Evolutionary conservation across 768 basidiomycete species (phyloP).

Genomic region (Royoungia palumana): DNA sequence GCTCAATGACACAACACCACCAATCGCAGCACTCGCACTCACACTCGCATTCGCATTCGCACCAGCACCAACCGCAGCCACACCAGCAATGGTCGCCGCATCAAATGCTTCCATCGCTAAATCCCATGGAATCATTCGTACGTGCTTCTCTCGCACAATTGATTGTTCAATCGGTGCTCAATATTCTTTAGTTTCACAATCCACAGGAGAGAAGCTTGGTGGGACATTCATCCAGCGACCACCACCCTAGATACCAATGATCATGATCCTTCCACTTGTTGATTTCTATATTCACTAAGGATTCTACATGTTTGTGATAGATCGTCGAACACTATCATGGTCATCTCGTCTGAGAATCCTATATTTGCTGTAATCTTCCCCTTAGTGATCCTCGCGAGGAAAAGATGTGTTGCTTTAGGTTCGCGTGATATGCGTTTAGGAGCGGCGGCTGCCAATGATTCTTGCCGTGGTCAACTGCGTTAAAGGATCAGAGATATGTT

Average conservation of each 20-base stretch:
- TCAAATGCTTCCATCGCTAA: slow-evolving; percentile 41
- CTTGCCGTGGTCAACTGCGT: slow-evolving; percentile 31
- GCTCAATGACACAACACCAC: slow-evolving; percentile 48
- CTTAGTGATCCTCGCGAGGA: slow-evolving; percentile 38
- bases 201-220: slow-evolving; percentile 48
- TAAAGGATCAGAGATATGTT: slow-evolving; percentile 31
- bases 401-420: slow-evolving; percentile 36
- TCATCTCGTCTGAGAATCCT: slow-evolving; percentile 42
- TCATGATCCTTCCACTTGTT: slow-evolving; percentile 29
- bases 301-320: slow-evolving; percentile 44
- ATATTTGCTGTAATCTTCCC: slow-evolving; percentile 40
- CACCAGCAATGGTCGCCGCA: slow-evolving; percentile 50
- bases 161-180: slow-evolving; percentile 9
- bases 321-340: slow-evolving; percentile 46
- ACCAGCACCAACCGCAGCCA: slow-evolving; percentile 27
- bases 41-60: slow-evolving; percentile 28
- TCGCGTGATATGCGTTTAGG: slow-evolving; percentile 39
- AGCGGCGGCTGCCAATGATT: slow-evolving; percentile 41
- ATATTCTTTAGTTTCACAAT: slow-evolving; percentile 24
- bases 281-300: slow-evolving; percentile 25
- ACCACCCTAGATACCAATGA: slow-evolving; percentile 52
- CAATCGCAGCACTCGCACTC: slow-evolving; percentile 25
- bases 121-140: slow-evolving; percentile 66
- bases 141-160: slow-evolving; percentile 26
- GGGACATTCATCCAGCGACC: slow-evolving; percentile 46